Evolutionary conservation across 2,329 filamentous ascomycete genomes (phyloP).

Genomic region (Stagonosporopsis chrysanthemi): DNA sequence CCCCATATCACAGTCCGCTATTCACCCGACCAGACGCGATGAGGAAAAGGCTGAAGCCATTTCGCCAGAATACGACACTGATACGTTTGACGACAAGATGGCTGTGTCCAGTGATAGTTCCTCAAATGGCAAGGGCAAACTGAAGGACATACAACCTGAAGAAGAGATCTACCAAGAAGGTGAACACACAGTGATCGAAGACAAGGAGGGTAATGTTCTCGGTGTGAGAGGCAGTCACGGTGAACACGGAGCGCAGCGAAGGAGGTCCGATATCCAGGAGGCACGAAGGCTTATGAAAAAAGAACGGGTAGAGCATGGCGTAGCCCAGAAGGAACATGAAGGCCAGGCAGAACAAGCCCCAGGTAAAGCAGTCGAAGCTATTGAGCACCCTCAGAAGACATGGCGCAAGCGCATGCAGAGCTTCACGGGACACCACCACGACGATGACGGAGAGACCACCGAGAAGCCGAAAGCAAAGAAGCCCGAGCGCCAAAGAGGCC

Average conservation of each 20-base stretch:
- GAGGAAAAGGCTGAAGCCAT: conserved; percentile 43
- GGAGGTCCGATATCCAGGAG: conserved; percentile 65
- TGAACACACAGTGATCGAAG: conserved; percentile 79
- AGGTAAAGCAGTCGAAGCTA: conserved; percentile 47
- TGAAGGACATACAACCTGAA: conserved; percentile 33
- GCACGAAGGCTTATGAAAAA: conserved; percentile 64
- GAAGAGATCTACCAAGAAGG: conserved; percentile 84
- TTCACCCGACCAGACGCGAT: conserved; percentile 67
- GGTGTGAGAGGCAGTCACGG: conserved; percentile 63
- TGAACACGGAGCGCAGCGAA: conserved; percentile 63
- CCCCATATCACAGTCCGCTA: conserved; percentile 88
- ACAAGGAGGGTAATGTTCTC: conserved; percentile 85
- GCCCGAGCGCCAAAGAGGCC: conserved; percentile 62
- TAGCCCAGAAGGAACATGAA: conserved; percentile 59
- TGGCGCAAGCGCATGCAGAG: conserved; percentile 57
- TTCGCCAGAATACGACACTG: conserved; percentile 54
- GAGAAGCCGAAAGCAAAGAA: conserved; percentile 45
- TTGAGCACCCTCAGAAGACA: conserved; percentile 49
- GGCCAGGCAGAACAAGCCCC: conserved; percentile 47
- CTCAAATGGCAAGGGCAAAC: conserved; percentile 45
- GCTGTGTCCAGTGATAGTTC: conserved; percentile 50
- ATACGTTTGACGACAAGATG: conserved; percentile 54
- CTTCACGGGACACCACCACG: conserved; percentile 54
- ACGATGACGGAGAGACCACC: conserved; percentile 49
- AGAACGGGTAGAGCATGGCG: conserved; percentile 52